Conservation (phyloP, 169 alveolate genomes). For the Plasmodium yoelii region DNA sequence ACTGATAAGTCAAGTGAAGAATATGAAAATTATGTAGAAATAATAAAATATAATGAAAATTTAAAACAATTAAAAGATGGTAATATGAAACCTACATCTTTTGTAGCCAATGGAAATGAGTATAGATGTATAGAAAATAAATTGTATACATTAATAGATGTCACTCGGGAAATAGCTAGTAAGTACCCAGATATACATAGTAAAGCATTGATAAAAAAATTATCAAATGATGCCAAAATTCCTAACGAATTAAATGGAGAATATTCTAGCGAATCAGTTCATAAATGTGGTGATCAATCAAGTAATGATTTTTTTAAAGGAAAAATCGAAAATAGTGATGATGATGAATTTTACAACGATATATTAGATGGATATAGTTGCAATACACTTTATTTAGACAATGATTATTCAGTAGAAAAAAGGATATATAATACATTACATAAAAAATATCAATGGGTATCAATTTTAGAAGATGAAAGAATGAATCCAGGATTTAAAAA, state of each 20-base stretch:
- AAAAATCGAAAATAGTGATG: neutral
- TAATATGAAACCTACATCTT: conserved; percentile 46
- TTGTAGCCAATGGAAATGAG: conserved; percentile 74
- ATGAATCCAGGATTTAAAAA: conserved; percentile 79
- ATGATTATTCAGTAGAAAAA: conserved; percentile 73
- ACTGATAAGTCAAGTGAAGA: conserved; percentile 55
- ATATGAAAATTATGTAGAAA: conserved; percentile 75
- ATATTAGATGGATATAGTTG: conserved; percentile 13
- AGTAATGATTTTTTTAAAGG: neutral
- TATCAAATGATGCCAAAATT: neutral
- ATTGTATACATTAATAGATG: conserved; percentile 66
- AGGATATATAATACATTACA: conserved; percentile 61
- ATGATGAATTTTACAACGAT: conserved; percentile 14
- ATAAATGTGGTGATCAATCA: neutral
- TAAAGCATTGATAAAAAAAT: neutral
- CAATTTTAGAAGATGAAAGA: conserved; percentile 72
- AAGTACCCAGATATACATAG: conserved; percentile 49
- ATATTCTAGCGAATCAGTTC: neutral
- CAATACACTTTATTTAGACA: conserved; percentile 46
- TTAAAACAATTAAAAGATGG: conserved; percentile 35
- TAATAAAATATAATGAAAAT: conserved; percentile 43
- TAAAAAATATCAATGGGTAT: conserved; percentile 74
- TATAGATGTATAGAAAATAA: conserved; percentile 52
- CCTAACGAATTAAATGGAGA: neutral
- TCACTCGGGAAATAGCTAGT: conserved; percentile 51